Evolutionary conservation across 441 rosid genomes (phyloP), one percentile per base, ranked within the genome.

Genomic region (Biscutella laevigata): DNA sequence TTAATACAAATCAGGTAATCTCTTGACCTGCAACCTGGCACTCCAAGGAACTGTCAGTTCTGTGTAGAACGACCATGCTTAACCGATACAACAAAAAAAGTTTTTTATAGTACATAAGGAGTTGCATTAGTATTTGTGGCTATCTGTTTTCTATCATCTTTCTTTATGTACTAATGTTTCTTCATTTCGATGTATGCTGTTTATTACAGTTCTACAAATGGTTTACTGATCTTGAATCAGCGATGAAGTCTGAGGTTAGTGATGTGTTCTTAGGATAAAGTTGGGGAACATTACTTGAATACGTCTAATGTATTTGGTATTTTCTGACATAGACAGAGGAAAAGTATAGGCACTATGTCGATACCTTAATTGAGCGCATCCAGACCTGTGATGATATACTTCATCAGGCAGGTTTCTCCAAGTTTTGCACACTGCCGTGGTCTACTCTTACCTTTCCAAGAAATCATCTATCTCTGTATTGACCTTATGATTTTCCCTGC

Each of bases 211-310:
- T 91, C 49, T 91, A 88, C 75, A 88, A 91, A 43, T 91, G 98
- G 96, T 91, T 91, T 60, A 77, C 95, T 7, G 95, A 91, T 83
- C 96, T 91, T 66, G 96, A 91, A 77, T 85, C 81, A 24, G 95
- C 96, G 14, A 82, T 91, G 96, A 91, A 86, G 73, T 88, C 94
- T 20, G 98, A 91, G 98, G 98, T 91, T 74, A 55, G 86, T 74
- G 53, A 57, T 64, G 24, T 74, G 38, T 53, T 64, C 39, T 33
- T 12, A 11, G 14, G 15, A 64, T 49, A 27, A 27, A 51, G 32
- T 56, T 17, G 17, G 56, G 40, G 54, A 43, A 6, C 4, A 11
- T 14, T 42, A 32, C 47, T 24, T 12, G 30, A 34, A 21, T 65
- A 11, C 59, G 9, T 44, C 42, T 25, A 15, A 39, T 36, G 67